Evolutionary conservation across 225 moss, liverwort and hornwort genomes (phyloP), one percentile per base, ranked within the genome.

Genomic region (Marchantia paleacea): DNA sequence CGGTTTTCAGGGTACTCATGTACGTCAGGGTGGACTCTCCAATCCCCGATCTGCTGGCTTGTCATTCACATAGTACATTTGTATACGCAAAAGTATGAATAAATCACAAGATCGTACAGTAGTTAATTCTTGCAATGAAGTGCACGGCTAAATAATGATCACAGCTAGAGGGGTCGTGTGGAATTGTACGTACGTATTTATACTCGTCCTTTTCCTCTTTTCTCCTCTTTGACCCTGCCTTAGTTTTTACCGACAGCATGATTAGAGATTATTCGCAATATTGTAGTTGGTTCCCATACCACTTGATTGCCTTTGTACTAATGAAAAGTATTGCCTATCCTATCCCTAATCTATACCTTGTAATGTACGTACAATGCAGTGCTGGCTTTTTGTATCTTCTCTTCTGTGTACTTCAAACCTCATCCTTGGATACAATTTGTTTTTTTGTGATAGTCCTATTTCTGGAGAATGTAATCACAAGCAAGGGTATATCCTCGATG

Each of bases 191-290:
- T 58, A 58, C 58, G 28, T 28, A 66, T 66, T 66, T 66, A 66
- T 14, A 10, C 19, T 29, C 12, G 26, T 29, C 24, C 25, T 26
- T 64, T 64, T 66, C 29, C 58, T 18, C 58, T 20, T 58, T 58
- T 58, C 20, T 29, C 29, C 29, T 26, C 66, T 66, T 66, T 66
- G 66, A 66, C 66, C 66, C 26, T 28, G 66, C 66, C 66, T 66
- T 29, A 29, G 28, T 28, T 66, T 66, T 66, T 28, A 66, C 66
- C 66, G 66, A 66, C 66, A 66, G 25, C 66, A 66, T 66, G 66
- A 66, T 66, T 28, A 66, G 11, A 12, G 29, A 19, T 66, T 28
- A 66, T 10, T 26, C 7, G 66, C 14, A 0, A 66, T 12, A 14
- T 25, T 66, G 28, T 28, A 66, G 28, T 66, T 28, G 66, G 28